Conservation (phyloP, 164 flowering plant species). For the Liquidambar formosana region DNA sequence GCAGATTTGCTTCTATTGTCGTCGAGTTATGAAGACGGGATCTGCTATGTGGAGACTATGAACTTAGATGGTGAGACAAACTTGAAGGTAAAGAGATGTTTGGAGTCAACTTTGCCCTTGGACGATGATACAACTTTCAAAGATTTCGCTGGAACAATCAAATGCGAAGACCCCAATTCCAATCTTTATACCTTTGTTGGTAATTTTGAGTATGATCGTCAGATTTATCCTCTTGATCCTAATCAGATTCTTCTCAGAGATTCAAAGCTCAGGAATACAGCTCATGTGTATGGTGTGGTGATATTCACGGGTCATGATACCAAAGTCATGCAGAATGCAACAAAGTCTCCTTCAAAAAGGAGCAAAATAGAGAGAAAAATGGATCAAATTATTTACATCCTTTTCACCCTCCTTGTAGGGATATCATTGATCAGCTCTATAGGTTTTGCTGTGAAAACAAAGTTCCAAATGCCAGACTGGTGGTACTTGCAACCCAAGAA, state of each 20-base stretch:
- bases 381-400: conserved; percentile 79
- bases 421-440: conserved; percentile 75
- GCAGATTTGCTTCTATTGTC: conserved; percentile 81
- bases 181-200: conserved; percentile 86
- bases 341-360: conserved; percentile 88
- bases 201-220: conserved; percentile 67
- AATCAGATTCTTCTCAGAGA: conserved; percentile 84
- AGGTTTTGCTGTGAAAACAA: conserved; percentile 66
- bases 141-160: conserved; percentile 58
- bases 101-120: conserved; percentile 63
- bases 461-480: conserved; percentile 60
- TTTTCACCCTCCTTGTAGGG: conserved; percentile 64
- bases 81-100: conserved; percentile 75
- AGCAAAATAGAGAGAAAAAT: conserved; percentile 73
- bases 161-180: conserved; percentile 90
- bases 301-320: conserved; percentile 86
- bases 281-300: conserved; percentile 73
- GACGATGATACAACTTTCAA: conserved; percentile 60
- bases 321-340: conserved; percentile 91
- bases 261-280: conserved; percentile 85
- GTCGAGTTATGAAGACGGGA: conserved; percentile 85
- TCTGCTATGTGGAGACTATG: conserved; percentile 96
- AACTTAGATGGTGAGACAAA: conserved; percentile 95
- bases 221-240: conserved; percentile 72
- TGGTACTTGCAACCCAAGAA: conserved; percentile 67